A percentile compares a stretch with the other conserved stretches of the same genome.
Evolutionary conservation across 1,284 basidiomycete genomes (phyloP).

Genomic region (Bjerkandera adusta): DNA sequence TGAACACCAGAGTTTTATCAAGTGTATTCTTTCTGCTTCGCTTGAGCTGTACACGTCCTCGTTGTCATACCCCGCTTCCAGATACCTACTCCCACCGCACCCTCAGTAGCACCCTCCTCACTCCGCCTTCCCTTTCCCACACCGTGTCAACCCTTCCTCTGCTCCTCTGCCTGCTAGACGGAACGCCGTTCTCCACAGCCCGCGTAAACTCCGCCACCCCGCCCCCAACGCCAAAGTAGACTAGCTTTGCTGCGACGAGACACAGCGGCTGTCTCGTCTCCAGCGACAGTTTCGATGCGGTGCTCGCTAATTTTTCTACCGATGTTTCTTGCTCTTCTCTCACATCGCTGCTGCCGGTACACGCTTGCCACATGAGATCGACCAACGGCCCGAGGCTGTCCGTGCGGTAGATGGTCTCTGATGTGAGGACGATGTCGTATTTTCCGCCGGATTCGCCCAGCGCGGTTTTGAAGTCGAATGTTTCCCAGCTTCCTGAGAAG

Average conservation of each 20-base stretch:
- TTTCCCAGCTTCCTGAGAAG: constrained; percentile 82
- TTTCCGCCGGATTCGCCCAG: constrained; percentile 17
- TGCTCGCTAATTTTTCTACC: constrained; percentile 4
- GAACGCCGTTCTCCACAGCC: constrained; percentile 40
- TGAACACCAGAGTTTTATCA: too few relatives aligned
- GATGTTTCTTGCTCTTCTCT: constrained; percentile 10
- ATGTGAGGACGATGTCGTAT: constrained; percentile 81
- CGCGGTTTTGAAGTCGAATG: constrained; percentile 36
- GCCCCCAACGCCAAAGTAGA: constrained; percentile 97
- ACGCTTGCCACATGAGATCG: constrained; percentile 44
- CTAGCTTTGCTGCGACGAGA: constrained; percentile 83
- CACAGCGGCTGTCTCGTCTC: constrained; percentile 34
- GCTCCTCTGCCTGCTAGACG: constrained; percentile 17
- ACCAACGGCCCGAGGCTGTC: constrained; percentile 71
- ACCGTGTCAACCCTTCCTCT: constrained; percentile 43
- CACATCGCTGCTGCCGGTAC: constrained; percentile 11
- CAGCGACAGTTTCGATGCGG: background rate
- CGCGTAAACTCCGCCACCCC: constrained; percentile 76
- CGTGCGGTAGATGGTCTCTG: constrained; percentile 89
- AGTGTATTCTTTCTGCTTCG: background rate
- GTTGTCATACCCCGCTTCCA: background rate
- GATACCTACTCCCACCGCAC: constrained; percentile 47
- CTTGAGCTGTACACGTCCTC: background rate
- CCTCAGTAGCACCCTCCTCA: constrained; percentile 63
- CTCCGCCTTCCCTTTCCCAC: constrained; percentile 59